Evolutionary conservation across 169 alveolate genomes (phyloP), one percentile per base, ranked within the genome.

Genomic region (Haemoproteus tartakovskyi): DNA sequence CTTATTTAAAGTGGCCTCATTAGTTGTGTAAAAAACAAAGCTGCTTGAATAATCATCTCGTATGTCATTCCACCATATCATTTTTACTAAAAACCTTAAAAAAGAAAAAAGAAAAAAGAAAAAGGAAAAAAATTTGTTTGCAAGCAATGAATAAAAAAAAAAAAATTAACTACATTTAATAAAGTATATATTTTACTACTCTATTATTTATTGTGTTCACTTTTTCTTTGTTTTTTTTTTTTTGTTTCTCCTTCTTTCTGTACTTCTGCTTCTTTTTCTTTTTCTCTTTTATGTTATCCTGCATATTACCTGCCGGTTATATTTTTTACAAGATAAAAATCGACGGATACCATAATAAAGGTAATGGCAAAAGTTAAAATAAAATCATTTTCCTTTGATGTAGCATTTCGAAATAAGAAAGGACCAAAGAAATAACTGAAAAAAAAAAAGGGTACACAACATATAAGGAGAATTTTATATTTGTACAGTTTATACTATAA

Each of bases 41-140:
- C 59, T 74, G 62, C 41, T 74, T n/a, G 84, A 74, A 26, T 74
- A 74, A 26, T 74, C 84, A 2, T 40, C 63, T 12, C 36, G 45
- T n/a, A 62, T 14, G 22, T 74, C 84, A 24, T 57, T 74, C 84
- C 84, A 74, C 84, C 84, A 74, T 30, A 56, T 74, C 84, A 74
- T 74, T 61, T 59, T 74, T 37, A 74, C 84, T 24, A 74, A 38
- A 51, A 74, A 57, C 14, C 84, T 74, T 26, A 47, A 52, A 54
- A 22, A 6, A 51, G 0, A 29, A 51, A 62, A 14, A 0, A 33
- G 36, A 47, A 30, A 56, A 9, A 56, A 33, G 26, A 8, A 52
- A 18, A 52, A 12, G 1, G 3, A 52, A 14, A 21, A 1, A 21
- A 8, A 9, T 33, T 33, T 33, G 5, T 33, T 6, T 9, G 9